Evolutionary conservation across 208 protist genomes (phyloP).

Genomic region (Trypanosoma rangeli): DNA sequence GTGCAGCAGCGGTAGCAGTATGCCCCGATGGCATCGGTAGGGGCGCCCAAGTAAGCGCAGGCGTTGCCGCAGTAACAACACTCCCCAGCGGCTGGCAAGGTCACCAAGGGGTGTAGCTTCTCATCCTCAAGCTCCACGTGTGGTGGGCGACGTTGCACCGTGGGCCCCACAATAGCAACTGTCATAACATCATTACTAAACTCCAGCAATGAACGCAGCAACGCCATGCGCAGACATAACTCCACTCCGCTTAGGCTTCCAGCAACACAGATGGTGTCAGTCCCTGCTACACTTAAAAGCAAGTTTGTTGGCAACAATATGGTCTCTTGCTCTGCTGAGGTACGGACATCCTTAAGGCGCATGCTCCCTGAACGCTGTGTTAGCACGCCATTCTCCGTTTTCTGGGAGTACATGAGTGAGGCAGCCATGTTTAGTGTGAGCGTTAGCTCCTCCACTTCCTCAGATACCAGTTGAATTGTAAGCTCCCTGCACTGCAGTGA

Average conservation of each 20-base stretch:
- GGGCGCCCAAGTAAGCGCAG: constrained; percentile 37
- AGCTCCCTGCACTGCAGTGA: constrained; percentile 37
- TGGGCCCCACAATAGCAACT: constrained; percentile 56
- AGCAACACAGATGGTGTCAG: constrained; percentile 58
- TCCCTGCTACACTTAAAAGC: constrained; percentile 51
- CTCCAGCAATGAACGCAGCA: constrained; percentile 70
- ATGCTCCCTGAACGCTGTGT: constrained; percentile 40
- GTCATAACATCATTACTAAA: constrained; percentile 66
- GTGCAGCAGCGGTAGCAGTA: constrained; percentile 86
- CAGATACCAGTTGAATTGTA: constrained; percentile 53
- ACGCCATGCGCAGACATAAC: constrained; percentile 54
- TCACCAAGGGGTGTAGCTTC: constrained; percentile 40
- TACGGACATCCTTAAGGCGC: constrained; percentile 51
- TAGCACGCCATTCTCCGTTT: constrained; percentile 46
- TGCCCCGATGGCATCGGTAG: constrained; percentile 31
- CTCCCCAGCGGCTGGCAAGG: constrained; percentile 42
- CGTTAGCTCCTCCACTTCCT: constrained; percentile 60
- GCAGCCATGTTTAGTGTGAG: constrained; percentile 49
- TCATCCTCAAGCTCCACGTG: constrained; percentile 60
- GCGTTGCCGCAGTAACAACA: constrained; percentile 58
- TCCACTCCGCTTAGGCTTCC: constrained; percentile 52
- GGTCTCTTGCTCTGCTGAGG: constrained; percentile 59
- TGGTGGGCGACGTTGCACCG: constrained; percentile 43
- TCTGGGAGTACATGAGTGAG: constrained; percentile 38
- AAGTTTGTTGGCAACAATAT: constrained; percentile 64